These are phyloP conservation scores for Verticillium albo-atrum DNA, from an alignment of 2,329 filamentous ascomycete genomes.

Conservation along the genomic window DNA sequence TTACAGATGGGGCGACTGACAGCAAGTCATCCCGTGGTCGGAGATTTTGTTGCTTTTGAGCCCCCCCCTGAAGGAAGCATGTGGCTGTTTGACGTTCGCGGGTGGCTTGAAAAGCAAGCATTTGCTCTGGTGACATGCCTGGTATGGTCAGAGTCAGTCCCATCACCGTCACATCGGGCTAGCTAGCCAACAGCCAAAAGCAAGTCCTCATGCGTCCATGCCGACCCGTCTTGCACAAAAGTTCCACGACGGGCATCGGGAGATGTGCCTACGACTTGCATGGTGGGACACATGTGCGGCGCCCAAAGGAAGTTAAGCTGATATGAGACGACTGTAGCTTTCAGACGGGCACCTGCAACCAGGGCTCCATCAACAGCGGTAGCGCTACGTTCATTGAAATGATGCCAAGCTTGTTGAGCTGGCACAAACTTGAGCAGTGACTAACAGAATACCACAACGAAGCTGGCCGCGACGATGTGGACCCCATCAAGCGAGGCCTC, in stretches of 20 bases:
- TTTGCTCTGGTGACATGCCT: neutral
- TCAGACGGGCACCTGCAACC: too few relatives aligned
- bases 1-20: neutral
- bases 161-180: too few relatives aligned
- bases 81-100: neutral
- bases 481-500: neutral
- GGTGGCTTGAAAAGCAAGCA: neutral
- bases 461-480: neutral
- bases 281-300: neutral
- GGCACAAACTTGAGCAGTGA: too few relatives aligned
- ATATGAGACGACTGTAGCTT: too few relatives aligned
- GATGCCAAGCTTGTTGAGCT: too few relatives aligned
- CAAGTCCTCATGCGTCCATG: neutral
- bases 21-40: neutral
- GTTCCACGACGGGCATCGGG: neutral
- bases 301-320: too few relatives aligned
- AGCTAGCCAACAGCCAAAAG: neutral
- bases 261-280: too few relatives aligned
- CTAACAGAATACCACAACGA: neutral
- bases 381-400: too few relatives aligned
- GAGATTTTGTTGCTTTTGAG: neutral
- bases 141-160: too few relatives aligned
- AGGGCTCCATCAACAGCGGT: too few relatives aligned
- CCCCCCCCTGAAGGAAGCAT: neutral
- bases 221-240: neutral